A percentile compares a stretch with the other conserved stretches of the same genome.
These are phyloP conservation scores for Chaetomiaceae sp. DNA, from an alignment of 2,329 filamentous ascomycete genomes.

Conservation along the genomic window DNA sequence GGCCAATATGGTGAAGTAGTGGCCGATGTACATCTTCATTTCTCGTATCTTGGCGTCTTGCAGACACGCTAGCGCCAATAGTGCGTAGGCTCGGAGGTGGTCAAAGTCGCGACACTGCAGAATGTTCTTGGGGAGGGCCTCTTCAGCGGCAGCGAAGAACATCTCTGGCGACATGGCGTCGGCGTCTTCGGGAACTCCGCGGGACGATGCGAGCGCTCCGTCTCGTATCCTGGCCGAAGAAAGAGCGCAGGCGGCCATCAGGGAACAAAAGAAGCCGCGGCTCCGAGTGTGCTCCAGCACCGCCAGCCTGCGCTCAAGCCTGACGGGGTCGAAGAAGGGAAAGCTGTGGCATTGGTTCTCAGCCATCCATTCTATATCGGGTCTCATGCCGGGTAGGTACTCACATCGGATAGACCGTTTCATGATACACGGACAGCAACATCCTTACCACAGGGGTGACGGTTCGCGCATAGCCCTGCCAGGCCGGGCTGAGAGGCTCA, in stretches of 20 bases:
- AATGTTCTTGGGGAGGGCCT: conserved; percentile 24
- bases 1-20: conserved; percentile 27
- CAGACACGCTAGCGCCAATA: conserved; percentile 26
- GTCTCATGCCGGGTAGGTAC: no score
- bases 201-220: conserved; percentile 10
- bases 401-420: conserved; percentile 27
- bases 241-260: conserved; percentile 27
- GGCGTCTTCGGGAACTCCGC: not conserved
- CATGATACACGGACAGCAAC: conserved; percentile 21
- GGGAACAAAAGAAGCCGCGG: conserved; percentile 26
- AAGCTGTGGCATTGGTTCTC: conserved; percentile 16
- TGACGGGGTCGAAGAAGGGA: conserved; percentile 25
- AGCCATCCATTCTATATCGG: not conserved
- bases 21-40: conserved; percentile 29
- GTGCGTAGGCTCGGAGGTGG: conserved; percentile 24
- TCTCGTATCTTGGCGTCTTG: conserved; percentile 25
- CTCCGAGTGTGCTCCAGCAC: conserved; percentile 24
- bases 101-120: conserved; percentile 26
- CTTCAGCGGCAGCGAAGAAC: conserved; percentile 26
- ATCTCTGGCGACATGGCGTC: conserved; percentile 21
- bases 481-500: conserved; percentile 4
- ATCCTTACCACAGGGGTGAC: conserved; percentile 20
- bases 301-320: conserved; percentile 17
- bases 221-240: conserved; percentile 25
- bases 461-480: conserved; percentile 1